Percentiles rank a stretch among this genome's conserved stretches.
Evolutionary conservation across 345 rosid species (phyloP).

Genomic region (Sisymbrium altissimum): DNA sequence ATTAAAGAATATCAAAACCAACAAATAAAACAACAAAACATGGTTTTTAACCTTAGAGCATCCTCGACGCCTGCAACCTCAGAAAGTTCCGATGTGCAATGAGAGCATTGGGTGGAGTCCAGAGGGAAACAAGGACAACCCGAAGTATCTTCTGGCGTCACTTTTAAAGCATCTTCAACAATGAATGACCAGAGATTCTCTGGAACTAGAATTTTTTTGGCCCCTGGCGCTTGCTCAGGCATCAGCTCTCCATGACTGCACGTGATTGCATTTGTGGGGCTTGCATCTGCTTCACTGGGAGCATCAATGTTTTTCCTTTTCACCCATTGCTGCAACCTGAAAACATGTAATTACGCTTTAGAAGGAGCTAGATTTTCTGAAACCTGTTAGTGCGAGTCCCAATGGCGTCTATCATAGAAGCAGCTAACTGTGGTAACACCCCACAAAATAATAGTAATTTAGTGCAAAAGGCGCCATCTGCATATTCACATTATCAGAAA

Average conservation of each 20-base stretch:
- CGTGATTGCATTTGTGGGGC: constrained; percentile 66
- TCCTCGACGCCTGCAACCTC: constrained; percentile 91
- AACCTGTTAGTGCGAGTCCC: constrained; percentile 2
- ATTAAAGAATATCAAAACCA: not conserved
- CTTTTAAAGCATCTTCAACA: constrained; percentile 63
- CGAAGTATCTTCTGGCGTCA: constrained; percentile 59
- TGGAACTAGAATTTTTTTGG: constrained; percentile 79
- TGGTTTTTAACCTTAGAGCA: constrained; percentile 61
- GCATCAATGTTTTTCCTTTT: constrained; percentile 89
- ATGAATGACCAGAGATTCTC: constrained; percentile 84
- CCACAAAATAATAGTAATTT: not conserved
- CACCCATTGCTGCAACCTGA: constrained; percentile 95
- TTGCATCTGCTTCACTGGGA: constrained; percentile 88
- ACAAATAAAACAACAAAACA: constrained; percentile 23
- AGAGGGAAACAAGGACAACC: constrained; percentile 55
- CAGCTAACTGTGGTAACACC: constrained; percentile 15
- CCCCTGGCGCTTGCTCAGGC: constrained; percentile 94
- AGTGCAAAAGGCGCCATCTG: not conserved
- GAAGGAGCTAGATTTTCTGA: constrained; percentile 15
- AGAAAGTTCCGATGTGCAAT: constrained; percentile 74
- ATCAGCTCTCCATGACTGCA: constrained; percentile 76
- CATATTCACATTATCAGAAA: not conserved
- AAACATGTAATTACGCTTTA: constrained; percentile 15
- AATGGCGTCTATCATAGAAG: not conserved
- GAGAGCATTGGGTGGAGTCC: constrained; percentile 58